A percentile compares a stretch with the other conserved stretches of the same genome.
Conservation (phyloP, 352 stramenopile genomes). For the Pelagophyceae sp. region DNA sequence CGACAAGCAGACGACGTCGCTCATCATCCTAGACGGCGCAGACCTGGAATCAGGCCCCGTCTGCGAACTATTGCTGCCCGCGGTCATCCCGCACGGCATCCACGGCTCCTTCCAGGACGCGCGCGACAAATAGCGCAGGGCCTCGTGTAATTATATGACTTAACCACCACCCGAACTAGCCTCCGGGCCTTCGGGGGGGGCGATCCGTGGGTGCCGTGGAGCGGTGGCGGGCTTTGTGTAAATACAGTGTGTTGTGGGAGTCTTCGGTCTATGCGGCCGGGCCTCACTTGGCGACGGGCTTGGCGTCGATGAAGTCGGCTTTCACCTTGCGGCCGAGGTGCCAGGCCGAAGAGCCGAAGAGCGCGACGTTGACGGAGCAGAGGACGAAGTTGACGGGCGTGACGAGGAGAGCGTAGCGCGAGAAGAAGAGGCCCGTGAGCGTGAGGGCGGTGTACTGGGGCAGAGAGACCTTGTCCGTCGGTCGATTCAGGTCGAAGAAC, state of each 20-base stretch:
- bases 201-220: no score
- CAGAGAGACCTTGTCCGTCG: constrained; percentile 55
- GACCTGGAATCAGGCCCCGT: constrained; percentile 25
- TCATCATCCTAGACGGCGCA: constrained; percentile 29
- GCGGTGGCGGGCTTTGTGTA: no score
- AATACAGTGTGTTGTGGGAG: no score
- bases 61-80: constrained; percentile 13
- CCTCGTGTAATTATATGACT: no score
- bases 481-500: constrained; percentile 53
- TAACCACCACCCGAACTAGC: no score
- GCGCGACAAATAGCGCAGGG: no score
- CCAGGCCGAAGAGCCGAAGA: constrained; percentile 56
- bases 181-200: no score
- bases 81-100: constrained; percentile 21
- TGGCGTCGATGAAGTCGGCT: constrained; percentile 47
- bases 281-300: no score
- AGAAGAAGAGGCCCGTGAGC: constrained; percentile 59
- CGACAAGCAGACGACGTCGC: not conserved
- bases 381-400: constrained; percentile 58
- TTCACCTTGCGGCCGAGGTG: constrained; percentile 61
- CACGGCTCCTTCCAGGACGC: constrained; percentile 28
- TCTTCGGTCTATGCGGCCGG: no score
- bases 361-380: constrained; percentile 52
- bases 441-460: constrained; percentile 57
- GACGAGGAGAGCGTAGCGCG: constrained; percentile 53